phyloP scores from a whole-genome alignment of 805 yeast genomes.

The Lipomyces yamanashiensis region DNA sequence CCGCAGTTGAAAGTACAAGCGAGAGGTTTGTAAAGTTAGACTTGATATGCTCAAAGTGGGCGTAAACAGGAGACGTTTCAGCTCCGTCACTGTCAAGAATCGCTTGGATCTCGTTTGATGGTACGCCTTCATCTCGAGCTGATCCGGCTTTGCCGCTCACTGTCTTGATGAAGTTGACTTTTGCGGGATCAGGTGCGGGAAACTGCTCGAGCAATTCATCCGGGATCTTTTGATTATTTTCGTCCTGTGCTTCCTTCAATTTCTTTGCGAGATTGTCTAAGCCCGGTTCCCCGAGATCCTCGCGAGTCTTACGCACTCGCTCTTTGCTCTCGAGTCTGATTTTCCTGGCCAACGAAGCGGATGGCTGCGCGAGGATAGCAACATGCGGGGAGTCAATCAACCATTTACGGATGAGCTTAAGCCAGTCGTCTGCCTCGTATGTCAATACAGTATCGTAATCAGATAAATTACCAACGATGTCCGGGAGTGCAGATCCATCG shows the following conservation, averaged over 20 bases:
- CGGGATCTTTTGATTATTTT: slow-evolving; percentile 81
- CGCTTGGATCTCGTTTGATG: slow-evolving; percentile 33
- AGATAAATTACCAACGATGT: slow-evolving; percentile 58
- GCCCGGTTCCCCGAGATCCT: slow-evolving; percentile 62
- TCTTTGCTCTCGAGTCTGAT: slow-evolving; percentile 58
- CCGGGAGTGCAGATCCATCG: slow-evolving; percentile 45
- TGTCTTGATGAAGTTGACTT: slow-evolving; percentile 73
- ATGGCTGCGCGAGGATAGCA: slow-evolving; percentile 74
- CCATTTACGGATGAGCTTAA: slow-evolving; percentile 54
- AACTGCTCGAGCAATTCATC: slow-evolving; percentile 63
- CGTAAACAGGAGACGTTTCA: slow-evolving; percentile 61
- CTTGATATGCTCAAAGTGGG: slow-evolving; percentile 78
- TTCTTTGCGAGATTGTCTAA: slow-evolving; percentile 55
- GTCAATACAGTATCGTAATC: slow-evolving; percentile 62
- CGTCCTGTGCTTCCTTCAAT: slow-evolving; percentile 64
- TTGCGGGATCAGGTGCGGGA: slow-evolving; percentile 73
- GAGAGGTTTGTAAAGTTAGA: slow-evolving; percentile 79
- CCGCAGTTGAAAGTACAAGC: slow-evolving; percentile 61
- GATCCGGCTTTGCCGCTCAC: slow-evolving; percentile 64
- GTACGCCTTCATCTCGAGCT: slow-evolving; percentile 39
- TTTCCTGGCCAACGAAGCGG: slow-evolving; percentile 58
- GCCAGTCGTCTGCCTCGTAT: slow-evolving; percentile 78
- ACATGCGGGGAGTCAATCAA: slow-evolving; percentile 68
- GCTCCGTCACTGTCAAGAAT: slow-evolving; percentile 30
- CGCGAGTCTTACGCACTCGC: slow-evolving; percentile 55